A percentile compares a stretch with the other conserved stretches of the same genome.
These are phyloP conservation scores for Lotmaria passim DNA, from an alignment of 208 protist genomes.

Conservation along the genomic window DNA sequence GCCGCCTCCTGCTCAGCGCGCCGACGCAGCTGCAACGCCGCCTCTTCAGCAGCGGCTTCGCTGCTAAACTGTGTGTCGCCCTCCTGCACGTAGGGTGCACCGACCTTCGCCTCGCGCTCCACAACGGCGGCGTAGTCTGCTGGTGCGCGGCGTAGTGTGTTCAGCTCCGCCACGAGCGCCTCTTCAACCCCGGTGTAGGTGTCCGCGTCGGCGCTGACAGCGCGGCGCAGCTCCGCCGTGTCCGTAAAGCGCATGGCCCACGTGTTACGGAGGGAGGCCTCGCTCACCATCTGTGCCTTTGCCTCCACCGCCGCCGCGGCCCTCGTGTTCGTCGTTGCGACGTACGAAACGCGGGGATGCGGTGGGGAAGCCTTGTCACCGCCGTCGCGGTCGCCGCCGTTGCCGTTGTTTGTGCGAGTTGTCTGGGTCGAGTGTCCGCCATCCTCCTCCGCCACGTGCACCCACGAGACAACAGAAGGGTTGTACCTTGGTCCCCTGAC, in stretches of 20 bases:
- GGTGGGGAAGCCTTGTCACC: not conserved
- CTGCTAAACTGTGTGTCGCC: slow-evolving; percentile 61
- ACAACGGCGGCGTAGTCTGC: slow-evolving; percentile 61
- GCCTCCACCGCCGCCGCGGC: not conserved
- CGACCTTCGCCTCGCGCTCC: slow-evolving; percentile 62
- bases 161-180: slow-evolving; percentile 70
- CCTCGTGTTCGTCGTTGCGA: not conserved
- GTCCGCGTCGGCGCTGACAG: slow-evolving; percentile 61
- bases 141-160: slow-evolving; percentile 67
- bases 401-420: not conserved
- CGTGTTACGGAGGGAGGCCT: slow-evolving; percentile 27
- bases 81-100: slow-evolving; percentile 65
- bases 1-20: slow-evolving; percentile 7
- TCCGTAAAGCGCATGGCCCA: slow-evolving; percentile 42
- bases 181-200: slow-evolving; percentile 68
- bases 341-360: not conserved
- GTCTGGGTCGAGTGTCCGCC: not conserved
- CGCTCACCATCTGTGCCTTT: slow-evolving; percentile 25
- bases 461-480: slow-evolving; percentile 12
- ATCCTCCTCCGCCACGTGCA: not conserved
- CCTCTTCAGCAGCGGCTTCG: slow-evolving; percentile 32
- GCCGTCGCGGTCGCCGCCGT: not conserved
- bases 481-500: not conserved
- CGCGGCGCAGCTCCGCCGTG: slow-evolving; percentile 44
- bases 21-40: slow-evolving; percentile 20